Conservation (phyloP, 2,329 filamentous ascomycete genomes). For the Stromatinia cepivora region DNA sequence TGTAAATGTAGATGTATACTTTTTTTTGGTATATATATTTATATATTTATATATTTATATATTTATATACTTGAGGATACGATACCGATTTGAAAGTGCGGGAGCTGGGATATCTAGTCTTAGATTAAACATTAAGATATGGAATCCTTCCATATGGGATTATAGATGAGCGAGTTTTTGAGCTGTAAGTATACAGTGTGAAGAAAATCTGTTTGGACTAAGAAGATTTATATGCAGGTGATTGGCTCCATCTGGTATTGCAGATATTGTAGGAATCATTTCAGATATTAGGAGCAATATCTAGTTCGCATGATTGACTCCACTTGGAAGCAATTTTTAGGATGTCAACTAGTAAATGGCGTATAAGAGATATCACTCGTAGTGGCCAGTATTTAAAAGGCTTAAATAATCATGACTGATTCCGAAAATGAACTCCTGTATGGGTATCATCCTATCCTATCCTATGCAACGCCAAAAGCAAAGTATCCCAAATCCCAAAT, state of each 20-base stretch:
- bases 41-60: too few species aligned
- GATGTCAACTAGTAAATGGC: neutral
- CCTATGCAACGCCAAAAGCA: neutral
- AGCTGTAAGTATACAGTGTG: neutral
- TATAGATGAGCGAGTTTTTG: neutral
- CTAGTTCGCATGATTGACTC: neutral
- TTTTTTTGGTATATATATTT: too few species aligned
- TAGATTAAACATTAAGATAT: neutral
- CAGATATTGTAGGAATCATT: neutral
- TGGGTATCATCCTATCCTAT: slow-evolving; percentile 17
- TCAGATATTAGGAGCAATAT: neutral
- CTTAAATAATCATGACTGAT: neutral
- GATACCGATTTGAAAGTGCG: too few species aligned
- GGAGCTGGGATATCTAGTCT: too few species aligned
- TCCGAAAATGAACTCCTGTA: slow-evolving; percentile 10
- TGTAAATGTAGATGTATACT: too few species aligned
- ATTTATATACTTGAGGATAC: too few species aligned
- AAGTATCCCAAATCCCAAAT: neutral
- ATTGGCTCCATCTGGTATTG: neutral
- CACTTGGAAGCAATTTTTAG: neutral
- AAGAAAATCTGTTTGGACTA: neutral
- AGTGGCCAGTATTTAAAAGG: neutral
- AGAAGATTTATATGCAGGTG: neutral
- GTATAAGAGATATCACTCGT: neutral
- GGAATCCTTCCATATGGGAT: neutral